Base-by-base conservation (phyloP, 2,329 filamentous ascomycete genomes). In the Teratosphaeria destructans region DNA sequence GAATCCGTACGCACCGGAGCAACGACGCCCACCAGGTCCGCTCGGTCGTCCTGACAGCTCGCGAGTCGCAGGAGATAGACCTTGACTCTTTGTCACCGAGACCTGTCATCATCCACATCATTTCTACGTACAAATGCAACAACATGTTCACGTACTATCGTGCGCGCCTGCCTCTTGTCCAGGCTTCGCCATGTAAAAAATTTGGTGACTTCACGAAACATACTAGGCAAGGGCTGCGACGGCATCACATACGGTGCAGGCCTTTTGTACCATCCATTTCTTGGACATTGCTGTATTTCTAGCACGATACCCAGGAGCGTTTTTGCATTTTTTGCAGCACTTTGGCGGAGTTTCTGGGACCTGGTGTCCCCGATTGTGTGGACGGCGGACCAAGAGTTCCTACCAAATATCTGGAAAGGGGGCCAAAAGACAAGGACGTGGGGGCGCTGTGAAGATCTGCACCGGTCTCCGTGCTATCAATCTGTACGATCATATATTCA, bases 1-100 rank as follows among this genome's bases (percentile, higher is more conserved):
- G 64, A 72, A 72, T 58, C 70, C 71, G 8, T 72, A 69, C 56
- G 68, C 67, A 34, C 47, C 60, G 8, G 62, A 68, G 4, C 43
- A 49, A 49, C 62, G 64, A 14, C 59, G 63, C 43, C 59, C 57
- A 26, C 52, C 58, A n/a, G 59, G 58, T 43, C 60, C 60, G 16
- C 54, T 32, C 1, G 39, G 52, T 39, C 39, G 32, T n/a, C 34
- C 27, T 23, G 55, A 57, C 11, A 11, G 11, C 12, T 57, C 35
- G 14, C 37, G 12, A 12, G 35, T 32, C 26, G 8, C 29, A 32
- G 29, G 29, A 32, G 29, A 32, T 32, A 32, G 29, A 32, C 29
- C 29, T 32, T 32, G 29, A 32, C 29, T 32, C 5, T 32, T 32
- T 32, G 29, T 7, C 29, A 32, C 29, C 5, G 29, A 32, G 29